Conservation (phyloP, 352 stramenopile genomes). For the Pythium sp. region DNA sequence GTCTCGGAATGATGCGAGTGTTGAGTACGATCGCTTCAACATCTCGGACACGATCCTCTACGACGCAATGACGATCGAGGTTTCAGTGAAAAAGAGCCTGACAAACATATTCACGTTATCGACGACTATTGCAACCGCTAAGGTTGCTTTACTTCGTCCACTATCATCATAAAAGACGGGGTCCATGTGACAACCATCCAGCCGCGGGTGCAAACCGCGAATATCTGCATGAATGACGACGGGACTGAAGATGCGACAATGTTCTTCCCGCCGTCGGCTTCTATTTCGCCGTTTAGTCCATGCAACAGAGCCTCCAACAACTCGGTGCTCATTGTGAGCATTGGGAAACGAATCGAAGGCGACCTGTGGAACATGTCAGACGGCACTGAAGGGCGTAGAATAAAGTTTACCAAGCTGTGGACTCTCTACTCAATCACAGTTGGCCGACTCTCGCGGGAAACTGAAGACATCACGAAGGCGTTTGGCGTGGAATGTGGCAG, state of each 20-base stretch:
- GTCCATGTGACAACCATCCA: not conserved
- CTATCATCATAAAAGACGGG: not conserved
- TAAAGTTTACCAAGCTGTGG: not conserved
- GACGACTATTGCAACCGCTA: slow-evolving; percentile 10
- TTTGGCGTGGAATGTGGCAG: not conserved
- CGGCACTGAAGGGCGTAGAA: not conserved
- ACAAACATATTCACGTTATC: not conserved
- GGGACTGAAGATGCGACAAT: slow-evolving; percentile 14
- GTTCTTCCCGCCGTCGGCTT: not conserved
- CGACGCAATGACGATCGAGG: slow-evolving; percentile 25
- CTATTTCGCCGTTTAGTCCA: not conserved
- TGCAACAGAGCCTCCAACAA: slow-evolving; percentile 11
- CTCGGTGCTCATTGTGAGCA: slow-evolving; percentile 15
- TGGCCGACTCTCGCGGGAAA: slow-evolving; percentile 6
- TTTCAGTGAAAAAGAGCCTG: not conserved
- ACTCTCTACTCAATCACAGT: slow-evolving; percentile 12
- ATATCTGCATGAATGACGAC: slow-evolving; percentile 16
- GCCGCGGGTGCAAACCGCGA: slow-evolving; percentile 11
- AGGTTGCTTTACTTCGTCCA: not conserved
- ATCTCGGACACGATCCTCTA: slow-evolving; percentile 17
- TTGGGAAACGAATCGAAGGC: slow-evolving; percentile 9
- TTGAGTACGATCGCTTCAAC: slow-evolving; percentile 14
- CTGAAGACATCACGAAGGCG: not conserved
- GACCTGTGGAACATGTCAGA: not conserved
- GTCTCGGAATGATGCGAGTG: not conserved